These are phyloP conservation scores for Effrenium voratum DNA, from an alignment of 73 alveolate species.

Conservation along the genomic window DNA sequence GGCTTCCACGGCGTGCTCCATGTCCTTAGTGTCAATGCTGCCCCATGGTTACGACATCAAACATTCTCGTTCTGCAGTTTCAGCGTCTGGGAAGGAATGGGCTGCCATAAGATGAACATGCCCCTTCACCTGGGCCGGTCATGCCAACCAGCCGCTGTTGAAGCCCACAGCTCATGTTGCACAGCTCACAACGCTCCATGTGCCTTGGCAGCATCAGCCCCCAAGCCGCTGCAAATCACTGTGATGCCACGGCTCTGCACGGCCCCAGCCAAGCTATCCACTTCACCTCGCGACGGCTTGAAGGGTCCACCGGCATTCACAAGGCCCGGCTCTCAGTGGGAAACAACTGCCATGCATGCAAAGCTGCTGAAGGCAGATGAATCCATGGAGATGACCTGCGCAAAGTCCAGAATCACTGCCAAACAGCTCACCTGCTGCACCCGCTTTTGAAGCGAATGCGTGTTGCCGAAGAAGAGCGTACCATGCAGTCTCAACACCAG, in stretches of 20 bases:
- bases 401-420: conserved; percentile 67
- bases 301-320: too few relatives aligned
- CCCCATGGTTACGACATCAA: too few relatives aligned
- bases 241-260: conserved; percentile 39
- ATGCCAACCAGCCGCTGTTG: neutral
- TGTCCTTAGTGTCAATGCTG: conserved; percentile 35
- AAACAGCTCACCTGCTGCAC: conserved; percentile 66
- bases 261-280: conserved; percentile 3
- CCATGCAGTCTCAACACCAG: conserved; percentile 72
- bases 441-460: conserved; percentile 65
- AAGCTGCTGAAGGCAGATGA: conserved; percentile 50
- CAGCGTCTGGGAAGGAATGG: neutral
- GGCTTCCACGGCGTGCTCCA: conserved; percentile 51
- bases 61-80: too few relatives aligned
- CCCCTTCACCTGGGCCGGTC: conserved; percentile 22
- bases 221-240: conserved; percentile 60
- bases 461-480: conserved; percentile 85
- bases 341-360: neutral
- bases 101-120: conserved; percentile 26
- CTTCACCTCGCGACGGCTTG: conserved; percentile 51
- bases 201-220: neutral
- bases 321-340: too few relatives aligned
- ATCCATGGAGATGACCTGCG: conserved; percentile 77
- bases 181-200: neutral
- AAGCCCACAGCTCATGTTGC: neutral